Conservation (phyloP, 1,284 basidiomycete species). For the Marasmius fiardii region DNA sequence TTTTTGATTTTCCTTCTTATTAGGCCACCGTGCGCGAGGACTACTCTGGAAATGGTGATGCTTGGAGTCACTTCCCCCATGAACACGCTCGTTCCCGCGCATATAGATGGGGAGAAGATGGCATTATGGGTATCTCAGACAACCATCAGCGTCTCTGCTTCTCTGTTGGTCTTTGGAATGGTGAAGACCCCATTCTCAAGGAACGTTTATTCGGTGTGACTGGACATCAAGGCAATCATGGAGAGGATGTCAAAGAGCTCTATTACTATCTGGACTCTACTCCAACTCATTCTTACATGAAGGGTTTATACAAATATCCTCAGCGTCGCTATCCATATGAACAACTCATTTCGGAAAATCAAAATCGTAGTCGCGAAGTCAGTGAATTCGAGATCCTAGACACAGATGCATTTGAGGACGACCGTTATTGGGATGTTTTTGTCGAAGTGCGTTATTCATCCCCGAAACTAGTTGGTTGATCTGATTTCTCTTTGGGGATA, state of each 20-base stretch:
- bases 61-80: conserved; percentile 98
- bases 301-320: conserved; percentile 97
- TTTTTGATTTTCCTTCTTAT: conserved; percentile 9
- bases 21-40: conserved; percentile 97
- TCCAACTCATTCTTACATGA: conserved; percentile 99
- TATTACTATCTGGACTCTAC: conserved; percentile 99
- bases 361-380: conserved; percentile 81
- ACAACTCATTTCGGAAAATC: conserved; percentile 84
- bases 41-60: conserved; percentile 94
- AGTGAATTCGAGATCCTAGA: conserved; percentile 93
- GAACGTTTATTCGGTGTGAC: conserved; percentile 95
- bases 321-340: conserved; percentile 93
- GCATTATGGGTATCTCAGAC: conserved; percentile 94
- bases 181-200: conserved; percentile 91
- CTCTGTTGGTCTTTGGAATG: conserved; percentile 93
- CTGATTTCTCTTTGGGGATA: conserved; percentile 30
- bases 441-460: conserved; percentile 65
- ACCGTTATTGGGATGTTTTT: conserved; percentile 97
- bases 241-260: conserved; percentile 97
- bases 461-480: conserved; percentile 12
- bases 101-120: conserved; percentile 98
- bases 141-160: conserved; percentile 95
- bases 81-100: conserved; percentile 92
- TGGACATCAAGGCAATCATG: conserved; percentile 96
- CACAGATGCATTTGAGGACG: conserved; percentile 88